Base-by-base conservation (phyloP, 2,329 filamentous ascomycete species). In the Epichloe gansuensis region DNA sequence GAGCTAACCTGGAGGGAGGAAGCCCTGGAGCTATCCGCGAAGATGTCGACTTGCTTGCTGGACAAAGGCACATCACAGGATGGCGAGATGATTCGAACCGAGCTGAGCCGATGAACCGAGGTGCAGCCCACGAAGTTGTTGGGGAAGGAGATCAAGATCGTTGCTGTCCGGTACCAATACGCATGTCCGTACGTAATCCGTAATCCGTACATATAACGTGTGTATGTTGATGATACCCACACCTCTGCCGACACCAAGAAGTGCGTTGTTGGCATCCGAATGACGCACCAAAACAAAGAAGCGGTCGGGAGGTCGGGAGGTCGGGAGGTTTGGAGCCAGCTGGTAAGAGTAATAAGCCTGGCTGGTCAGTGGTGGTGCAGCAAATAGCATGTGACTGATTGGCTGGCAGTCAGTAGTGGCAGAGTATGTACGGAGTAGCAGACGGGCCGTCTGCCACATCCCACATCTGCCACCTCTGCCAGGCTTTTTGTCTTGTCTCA, bases 351-450 rank as follows among this genome's bases (percentile, higher is more conserved):
- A 21, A 21, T 21, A 21, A 21, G 17, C 34, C 12, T 35, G 34
- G 34, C 12, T 12, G 17, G n/a, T n/a, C n/a, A n/a, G n/a, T n/a
- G n/a, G 41, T 9, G 13, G 23, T 46, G 43, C 23, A 46, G 25
- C 37, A 46, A 46, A 48, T 13, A 42, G 23, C 48, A 44, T 39
- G 54, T 48, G 47, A 46, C 35, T 49, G 54, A 53, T 53, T 51
- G 51, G 53, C 38, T 38, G 39, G 38, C 7, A 5, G 43, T 11
- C 21, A 28, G 38, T 47, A 35, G 21, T 15, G 21, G n/a, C 17
- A 17, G 17, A 17, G 17, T 17, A 17, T 2, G 2, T 17, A 17
- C 17, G 17, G 17, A 17, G 17, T 17, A 17, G 17, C 17, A 31
- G 28, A 31, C 28, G 28, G 25, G 28, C 28, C 8, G 9, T 9